phyloP scores from a whole-genome alignment of 2,329 filamentous ascomycete species.

The Drechslerella coelobrocha region DNA sequence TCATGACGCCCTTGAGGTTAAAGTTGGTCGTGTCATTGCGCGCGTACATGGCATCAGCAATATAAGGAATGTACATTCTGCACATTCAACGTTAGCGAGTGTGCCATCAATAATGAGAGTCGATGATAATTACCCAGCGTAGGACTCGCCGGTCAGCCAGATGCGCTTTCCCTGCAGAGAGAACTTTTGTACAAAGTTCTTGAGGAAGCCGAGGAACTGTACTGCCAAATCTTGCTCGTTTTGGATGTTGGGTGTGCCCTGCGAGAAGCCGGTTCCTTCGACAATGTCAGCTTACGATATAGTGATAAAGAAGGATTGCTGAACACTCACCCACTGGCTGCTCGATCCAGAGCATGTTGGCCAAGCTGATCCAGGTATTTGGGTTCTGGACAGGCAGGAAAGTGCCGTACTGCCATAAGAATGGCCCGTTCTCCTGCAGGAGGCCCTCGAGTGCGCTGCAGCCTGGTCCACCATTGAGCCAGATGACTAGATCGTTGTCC shows the following conservation, averaged over 20 bases:
- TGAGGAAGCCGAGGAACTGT: slow-evolving; percentile 80
- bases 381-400: slow-evolving; percentile 69
- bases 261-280: slow-evolving; percentile 69
- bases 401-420: slow-evolving; percentile 73
- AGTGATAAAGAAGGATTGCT: slow-evolving; percentile 53
- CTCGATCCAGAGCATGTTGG: slow-evolving; percentile 79
- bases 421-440: slow-evolving; percentile 78
- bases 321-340: slow-evolving; percentile 64
- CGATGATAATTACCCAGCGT: slow-evolving; percentile 68
- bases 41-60: slow-evolving; percentile 68
- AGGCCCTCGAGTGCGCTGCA: slow-evolving; percentile 71
- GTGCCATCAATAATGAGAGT: slow-evolving; percentile 67
- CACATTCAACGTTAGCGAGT: background rate
- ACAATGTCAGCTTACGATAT: slow-evolving; percentile 59
- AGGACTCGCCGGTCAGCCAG: slow-evolving; percentile 76
- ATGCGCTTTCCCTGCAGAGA: slow-evolving; percentile 71
- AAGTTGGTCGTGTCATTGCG: slow-evolving; percentile 69
- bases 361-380: slow-evolving; percentile 77
- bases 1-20: slow-evolving; percentile 71
- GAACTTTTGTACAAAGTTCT: slow-evolving; percentile 77
- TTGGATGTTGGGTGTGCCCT: slow-evolving; percentile 69
- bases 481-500: slow-evolving; percentile 69
- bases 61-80: slow-evolving; percentile 53
- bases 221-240: slow-evolving; percentile 71
- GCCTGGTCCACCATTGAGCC: slow-evolving; percentile 67